These are phyloP conservation scores for Paradendryphiella salina DNA, from an alignment of 2,329 filamentous ascomycete genomes.

Conservation along the genomic window DNA sequence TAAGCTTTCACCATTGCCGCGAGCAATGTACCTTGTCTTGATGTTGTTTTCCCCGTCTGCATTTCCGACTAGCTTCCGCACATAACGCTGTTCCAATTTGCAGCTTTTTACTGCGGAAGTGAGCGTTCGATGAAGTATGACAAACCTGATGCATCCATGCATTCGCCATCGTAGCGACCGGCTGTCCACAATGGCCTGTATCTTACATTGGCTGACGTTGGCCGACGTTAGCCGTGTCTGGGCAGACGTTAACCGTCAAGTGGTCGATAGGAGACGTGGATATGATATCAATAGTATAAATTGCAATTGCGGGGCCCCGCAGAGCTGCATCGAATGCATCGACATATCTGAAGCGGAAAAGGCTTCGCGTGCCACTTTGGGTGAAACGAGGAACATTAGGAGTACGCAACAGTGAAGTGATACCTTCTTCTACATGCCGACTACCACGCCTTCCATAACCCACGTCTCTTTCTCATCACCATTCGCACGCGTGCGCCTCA, in stretches of 20 bases:
- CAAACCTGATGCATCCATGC: background rate
- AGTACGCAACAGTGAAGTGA: background rate
- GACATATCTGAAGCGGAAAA: background rate
- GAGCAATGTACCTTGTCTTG: background rate
- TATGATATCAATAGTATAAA: background rate
- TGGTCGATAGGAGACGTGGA: background rate
- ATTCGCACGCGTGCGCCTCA: slow-evolving; percentile 13
- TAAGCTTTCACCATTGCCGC: slow-evolving; percentile 13
- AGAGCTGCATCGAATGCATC: background rate
- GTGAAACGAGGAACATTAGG: background rate
- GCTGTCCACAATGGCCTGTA: background rate
- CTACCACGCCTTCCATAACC: slow-evolving; percentile 16
- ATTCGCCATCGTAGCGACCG: slow-evolving; percentile 15
- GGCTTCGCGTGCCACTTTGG: background rate
- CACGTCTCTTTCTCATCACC: slow-evolving; percentile 1
- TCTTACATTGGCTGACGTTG: slow-evolving; percentile 17
- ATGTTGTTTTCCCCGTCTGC: no score
- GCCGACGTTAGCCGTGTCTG: slow-evolving; percentile 7
- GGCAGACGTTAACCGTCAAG: background rate
- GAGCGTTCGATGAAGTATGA: background rate
- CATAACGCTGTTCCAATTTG: no score
- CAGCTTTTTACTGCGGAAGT: background rate
- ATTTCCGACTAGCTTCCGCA: no score
- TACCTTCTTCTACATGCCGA: slow-evolving; percentile 4
- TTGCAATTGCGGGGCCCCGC: background rate